Evolutionary conservation across 139 green algal genomes (phyloP).

Genomic region (Picochlorum sp.): DNA sequence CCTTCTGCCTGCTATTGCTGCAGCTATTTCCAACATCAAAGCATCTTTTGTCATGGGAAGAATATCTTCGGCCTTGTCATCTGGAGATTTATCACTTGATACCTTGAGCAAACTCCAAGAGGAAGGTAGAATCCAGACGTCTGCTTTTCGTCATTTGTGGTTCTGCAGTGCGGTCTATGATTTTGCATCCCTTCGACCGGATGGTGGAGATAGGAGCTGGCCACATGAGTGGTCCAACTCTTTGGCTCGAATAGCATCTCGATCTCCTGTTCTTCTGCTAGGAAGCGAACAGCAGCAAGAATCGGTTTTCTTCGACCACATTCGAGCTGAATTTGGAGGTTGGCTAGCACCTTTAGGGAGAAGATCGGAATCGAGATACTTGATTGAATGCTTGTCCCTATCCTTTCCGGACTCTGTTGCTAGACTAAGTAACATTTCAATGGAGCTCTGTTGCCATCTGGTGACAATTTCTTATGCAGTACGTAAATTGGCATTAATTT

Average conservation of each 20-base stretch:
- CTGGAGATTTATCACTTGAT: slow-evolving; percentile 16
- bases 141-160: slow-evolving; percentile 55
- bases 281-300: slow-evolving; percentile 10
- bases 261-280: slow-evolving; percentile 21
- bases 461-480: slow-evolving; percentile 10
- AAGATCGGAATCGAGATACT: not conserved
- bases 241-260: slow-evolving; percentile 15
- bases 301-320: slow-evolving; percentile 12
- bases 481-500: not conserved
- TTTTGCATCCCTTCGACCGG: slow-evolving; percentile 13
- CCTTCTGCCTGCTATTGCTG: slow-evolving; percentile 46
- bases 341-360: slow-evolving; percentile 15
- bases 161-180: slow-evolving; percentile 46
- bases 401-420: not conserved
- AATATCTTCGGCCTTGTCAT: slow-evolving; percentile 4
- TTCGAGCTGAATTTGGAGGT: slow-evolving; percentile 12
- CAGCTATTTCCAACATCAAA: not conserved
- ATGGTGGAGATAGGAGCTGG: slow-evolving; percentile 2
- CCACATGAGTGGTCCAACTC: slow-evolving; percentile 18
- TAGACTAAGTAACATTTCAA: not conserved
- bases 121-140: slow-evolving; percentile 20
- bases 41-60: not conserved
- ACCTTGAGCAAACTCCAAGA: slow-evolving; percentile 20
- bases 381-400: not conserved
- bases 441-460: slow-evolving; percentile 18